phyloP scores from a whole-genome alignment of 306 rosid species.

The Prinsepia uniflora region DNA sequence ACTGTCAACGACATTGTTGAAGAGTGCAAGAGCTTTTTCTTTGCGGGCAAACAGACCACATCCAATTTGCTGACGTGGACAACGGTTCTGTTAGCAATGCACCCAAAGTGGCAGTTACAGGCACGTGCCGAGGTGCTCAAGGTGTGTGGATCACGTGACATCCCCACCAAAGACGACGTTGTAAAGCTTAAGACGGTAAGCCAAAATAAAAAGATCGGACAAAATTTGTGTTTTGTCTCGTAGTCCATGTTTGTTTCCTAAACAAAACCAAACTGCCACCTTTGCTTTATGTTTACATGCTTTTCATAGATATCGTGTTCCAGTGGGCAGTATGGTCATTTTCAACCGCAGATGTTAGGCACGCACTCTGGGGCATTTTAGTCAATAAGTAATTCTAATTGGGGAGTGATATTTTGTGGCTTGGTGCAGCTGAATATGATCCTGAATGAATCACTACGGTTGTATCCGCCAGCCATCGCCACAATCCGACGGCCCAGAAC shows the following conservation, averaged over 20 bases:
- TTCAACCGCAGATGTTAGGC: not conserved
- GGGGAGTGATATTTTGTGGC: conserved; percentile 5
- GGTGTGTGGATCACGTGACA: conserved; percentile 85
- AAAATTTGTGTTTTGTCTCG: conserved; percentile 35
- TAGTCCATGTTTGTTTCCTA: conserved; percentile 30
- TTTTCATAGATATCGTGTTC: conserved; percentile 8
- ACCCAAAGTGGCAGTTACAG: conserved; percentile 85
- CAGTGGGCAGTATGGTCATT: conserved; percentile 16
- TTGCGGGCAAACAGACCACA: conserved; percentile 98
- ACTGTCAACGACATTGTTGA: conserved; percentile 86
- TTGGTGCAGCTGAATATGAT: conserved; percentile 73
- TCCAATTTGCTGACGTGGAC: conserved; percentile 99
- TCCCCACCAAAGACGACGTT: conserved; percentile 68
- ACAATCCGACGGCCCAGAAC: conserved; percentile 67
- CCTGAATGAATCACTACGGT: conserved; percentile 73
- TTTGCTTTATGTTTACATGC: conserved; percentile 14
- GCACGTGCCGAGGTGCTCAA: conserved; percentile 89
- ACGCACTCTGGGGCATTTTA: not conserved
- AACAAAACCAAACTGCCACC: conserved; percentile 30
- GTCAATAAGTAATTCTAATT: not conserved
- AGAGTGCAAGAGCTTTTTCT: conserved; percentile 97
- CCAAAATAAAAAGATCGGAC: conserved; percentile 26
- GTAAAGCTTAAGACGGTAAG: conserved; percentile 86
- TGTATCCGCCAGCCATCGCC: conserved; percentile 85
- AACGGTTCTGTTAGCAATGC: conserved; percentile 89